Evolutionary conservation across 1,139 yeast genomes (phyloP).

Genomic region (Nakaseomyces delphensis): DNA sequence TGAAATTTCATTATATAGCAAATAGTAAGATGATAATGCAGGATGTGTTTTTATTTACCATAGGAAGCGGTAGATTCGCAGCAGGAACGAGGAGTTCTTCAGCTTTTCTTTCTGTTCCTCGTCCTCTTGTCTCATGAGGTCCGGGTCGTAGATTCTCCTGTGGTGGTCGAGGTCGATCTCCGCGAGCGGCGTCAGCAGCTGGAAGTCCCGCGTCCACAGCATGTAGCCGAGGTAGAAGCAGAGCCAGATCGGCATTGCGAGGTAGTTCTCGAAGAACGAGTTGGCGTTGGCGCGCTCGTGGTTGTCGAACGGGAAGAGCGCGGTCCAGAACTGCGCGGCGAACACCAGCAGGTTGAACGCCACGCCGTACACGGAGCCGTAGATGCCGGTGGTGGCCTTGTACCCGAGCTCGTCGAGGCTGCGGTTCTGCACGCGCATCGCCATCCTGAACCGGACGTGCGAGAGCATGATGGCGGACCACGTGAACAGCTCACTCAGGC

Average conservation of each 20-base stretch:
- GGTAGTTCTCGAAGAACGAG: slow-evolving; percentile 47
- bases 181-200: slow-evolving; percentile 37
- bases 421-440: slow-evolving; percentile 57
- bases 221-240: slow-evolving; percentile 45
- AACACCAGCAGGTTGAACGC: slow-evolving; percentile 53
- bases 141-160: slow-evolving; percentile 60
- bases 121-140: slow-evolving; percentile 54
- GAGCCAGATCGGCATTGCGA: slow-evolving; percentile 51
- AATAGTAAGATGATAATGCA: background rate
- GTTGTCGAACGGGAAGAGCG: slow-evolving; percentile 17
- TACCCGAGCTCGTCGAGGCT: slow-evolving; percentile 58
- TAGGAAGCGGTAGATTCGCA: slow-evolving; percentile 12
- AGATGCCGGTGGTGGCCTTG: slow-evolving; percentile 55
- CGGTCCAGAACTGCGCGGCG: slow-evolving; percentile 46
- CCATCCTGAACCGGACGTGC: slow-evolving; percentile 70
- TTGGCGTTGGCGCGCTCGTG: slow-evolving; percentile 35
- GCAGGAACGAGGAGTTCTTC: slow-evolving; percentile 10
- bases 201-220: slow-evolving; percentile 47
- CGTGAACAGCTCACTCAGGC: slow-evolving; percentile 73
- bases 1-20: too few relatives aligned
- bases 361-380: slow-evolving; percentile 64
- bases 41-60: slow-evolving; percentile 9
- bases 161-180: slow-evolving; percentile 58
- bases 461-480: slow-evolving; percentile 75
- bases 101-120: slow-evolving; percentile 34